A percentile compares a stretch with the other conserved stretches of the same genome.
phyloP scores from a whole-genome alignment of 164 flowering plant species.

The Pachysandra terminalis region DNA sequence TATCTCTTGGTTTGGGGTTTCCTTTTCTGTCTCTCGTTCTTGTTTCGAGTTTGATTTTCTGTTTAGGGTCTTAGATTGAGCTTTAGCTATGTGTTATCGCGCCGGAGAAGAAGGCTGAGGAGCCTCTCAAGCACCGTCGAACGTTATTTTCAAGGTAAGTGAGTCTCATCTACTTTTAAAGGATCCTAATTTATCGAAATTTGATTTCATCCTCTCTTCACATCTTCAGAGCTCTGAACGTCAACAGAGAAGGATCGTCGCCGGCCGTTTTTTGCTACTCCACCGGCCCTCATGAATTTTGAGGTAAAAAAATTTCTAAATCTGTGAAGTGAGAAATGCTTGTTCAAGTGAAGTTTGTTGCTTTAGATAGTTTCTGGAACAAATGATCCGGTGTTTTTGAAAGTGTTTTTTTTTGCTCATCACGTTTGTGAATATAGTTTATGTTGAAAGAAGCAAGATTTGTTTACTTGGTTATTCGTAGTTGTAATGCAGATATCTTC shows the following conservation, averaged over 20 bases:
- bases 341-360: not conserved
- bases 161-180: not conserved
- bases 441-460: not conserved
- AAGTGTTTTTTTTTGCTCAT: not conserved
- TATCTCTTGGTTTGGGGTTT: not conserved
- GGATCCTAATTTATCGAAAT: slow-evolving; percentile 6
- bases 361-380: not conserved
- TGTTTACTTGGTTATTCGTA: not conserved
- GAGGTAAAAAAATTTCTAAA: slow-evolving; percentile 20
- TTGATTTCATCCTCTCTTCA: not conserved
- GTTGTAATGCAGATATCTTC: too few relatives aligned
- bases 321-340: too few relatives aligned
- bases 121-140: too few relatives aligned
- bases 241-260: not conserved
- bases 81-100: not conserved
- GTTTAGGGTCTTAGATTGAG: too few relatives aligned
- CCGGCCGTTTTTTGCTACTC: not conserved
- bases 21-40: slow-evolving; percentile 1
- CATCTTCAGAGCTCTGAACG: slow-evolving; percentile 1
- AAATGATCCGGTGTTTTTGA: not conserved
- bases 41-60: too few relatives aligned
- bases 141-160: slow-evolving; percentile 4
- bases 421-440: not conserved
- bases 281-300: slow-evolving; percentile 17
- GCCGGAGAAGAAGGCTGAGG: not conserved